Percentiles rank a stretch among this genome's conserved stretches.
Evolutionary conservation across 2,329 filamentous ascomycete genomes (phyloP).

Genomic region (Ampelomyces quisqualis): DNA sequence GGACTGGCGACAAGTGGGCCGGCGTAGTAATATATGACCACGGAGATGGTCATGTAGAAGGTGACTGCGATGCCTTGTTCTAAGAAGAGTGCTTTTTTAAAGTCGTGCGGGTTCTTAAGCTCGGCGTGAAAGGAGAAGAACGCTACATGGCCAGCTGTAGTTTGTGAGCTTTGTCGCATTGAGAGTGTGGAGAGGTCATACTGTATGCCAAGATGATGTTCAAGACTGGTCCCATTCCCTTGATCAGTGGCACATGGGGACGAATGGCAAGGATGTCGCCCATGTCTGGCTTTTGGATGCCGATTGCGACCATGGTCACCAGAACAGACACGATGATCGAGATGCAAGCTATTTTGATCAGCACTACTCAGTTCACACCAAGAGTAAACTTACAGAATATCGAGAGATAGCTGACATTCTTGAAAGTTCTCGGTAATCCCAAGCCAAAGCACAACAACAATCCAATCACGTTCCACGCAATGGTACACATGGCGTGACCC

Average conservation of each 20-base stretch:
- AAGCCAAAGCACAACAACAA: conserved; percentile 59
- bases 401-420: conserved; percentile 63
- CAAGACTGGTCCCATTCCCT: conserved; percentile 34
- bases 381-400: conserved; percentile 52
- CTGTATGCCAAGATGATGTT: conserved; percentile 74
- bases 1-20: conserved; percentile 64
- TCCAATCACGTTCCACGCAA: conserved; percentile 64
- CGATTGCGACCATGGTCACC: conserved; percentile 67
- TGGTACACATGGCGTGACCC: conserved; percentile 61
- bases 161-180: conserved; percentile 1
- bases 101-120: conserved; percentile 61
- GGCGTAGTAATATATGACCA: conserved; percentile 68
- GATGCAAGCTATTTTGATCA: conserved; percentile 53
- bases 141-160: conserved; percentile 59
- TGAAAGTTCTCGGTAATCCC: conserved; percentile 63
- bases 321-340: conserved; percentile 65
- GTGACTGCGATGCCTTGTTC: conserved; percentile 61
- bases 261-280: conserved; percentile 30
- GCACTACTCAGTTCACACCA: conserved; percentile 11
- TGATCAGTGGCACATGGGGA: conserved; percentile 22
- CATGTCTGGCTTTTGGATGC: conserved; percentile 50
- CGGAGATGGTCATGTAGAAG: conserved; percentile 66
- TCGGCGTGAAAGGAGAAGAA: conserved; percentile 69
- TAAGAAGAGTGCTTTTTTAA: conserved; percentile 62
- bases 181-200: conserved; percentile 12